A percentile compares a stretch with the other conserved stretches of the same genome.
Evolutionary conservation across 192 early-diverging fungal species (phyloP).

Genomic region (Spizellomyces punctatus): DNA sequence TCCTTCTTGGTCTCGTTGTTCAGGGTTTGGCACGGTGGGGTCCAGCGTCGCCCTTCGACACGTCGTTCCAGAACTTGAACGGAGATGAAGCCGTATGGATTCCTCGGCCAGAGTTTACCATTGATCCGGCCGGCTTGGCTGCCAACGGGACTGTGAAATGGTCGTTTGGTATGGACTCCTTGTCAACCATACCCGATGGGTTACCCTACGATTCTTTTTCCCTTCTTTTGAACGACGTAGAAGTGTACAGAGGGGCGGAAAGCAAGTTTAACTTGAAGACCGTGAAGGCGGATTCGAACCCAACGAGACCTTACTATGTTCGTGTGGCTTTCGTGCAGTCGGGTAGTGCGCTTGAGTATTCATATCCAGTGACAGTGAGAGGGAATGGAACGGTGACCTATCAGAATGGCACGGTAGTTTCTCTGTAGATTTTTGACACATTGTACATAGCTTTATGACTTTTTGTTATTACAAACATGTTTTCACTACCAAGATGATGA

Average conservation of each 20-base stretch:
- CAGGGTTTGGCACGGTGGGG: slow-evolving; percentile 39
- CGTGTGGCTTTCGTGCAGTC: slow-evolving; percentile 32
- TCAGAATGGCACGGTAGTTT: slow-evolving; percentile 18
- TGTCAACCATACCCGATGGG: slow-evolving; percentile 14
- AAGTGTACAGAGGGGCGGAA: slow-evolving; percentile 34
- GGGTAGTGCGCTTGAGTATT: slow-evolving; percentile 34
- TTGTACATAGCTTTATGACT: background rate
- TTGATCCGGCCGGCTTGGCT: background rate
- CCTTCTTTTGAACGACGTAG: slow-evolving; percentile 36
- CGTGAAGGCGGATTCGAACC: background rate
- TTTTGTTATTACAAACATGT: too few relatives aligned
- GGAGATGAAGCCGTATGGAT: slow-evolving; percentile 20
- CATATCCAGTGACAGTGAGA: slow-evolving; percentile 21
- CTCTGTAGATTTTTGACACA: background rate
- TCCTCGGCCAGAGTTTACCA: slow-evolving; percentile 16
- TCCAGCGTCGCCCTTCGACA: slow-evolving; percentile 39
- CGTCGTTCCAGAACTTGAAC: slow-evolving; percentile 30
- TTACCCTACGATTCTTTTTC: slow-evolving; percentile 30
- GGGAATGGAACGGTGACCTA: slow-evolving; percentile 22
- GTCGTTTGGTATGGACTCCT: slow-evolving; percentile 1
- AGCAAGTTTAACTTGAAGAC: background rate
- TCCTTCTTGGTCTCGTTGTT: slow-evolving; percentile 20
- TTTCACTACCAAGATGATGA: too few relatives aligned
- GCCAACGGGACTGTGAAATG: slow-evolving; percentile 22
- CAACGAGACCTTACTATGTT: slow-evolving; percentile 21